These are phyloP conservation scores for Dryadomyces quercivorus DNA, from an alignment of 2,329 filamentous ascomycete genomes.

Conservation along the genomic window DNA sequence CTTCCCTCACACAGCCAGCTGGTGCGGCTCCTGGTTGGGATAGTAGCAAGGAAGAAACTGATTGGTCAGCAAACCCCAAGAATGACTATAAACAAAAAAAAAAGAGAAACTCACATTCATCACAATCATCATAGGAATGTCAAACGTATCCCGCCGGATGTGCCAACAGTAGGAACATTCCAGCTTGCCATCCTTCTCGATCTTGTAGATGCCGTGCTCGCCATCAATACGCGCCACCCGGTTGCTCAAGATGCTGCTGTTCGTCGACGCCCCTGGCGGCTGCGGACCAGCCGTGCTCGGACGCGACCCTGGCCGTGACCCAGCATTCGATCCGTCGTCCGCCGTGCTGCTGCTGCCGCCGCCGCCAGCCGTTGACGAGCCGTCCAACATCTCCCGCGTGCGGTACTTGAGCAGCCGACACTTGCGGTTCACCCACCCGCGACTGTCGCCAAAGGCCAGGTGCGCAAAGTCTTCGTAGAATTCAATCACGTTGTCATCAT, in stretches of 20 bases:
- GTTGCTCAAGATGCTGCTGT: constrained; percentile 42
- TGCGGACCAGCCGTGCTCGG: not conserved
- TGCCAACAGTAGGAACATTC: constrained; percentile 96
- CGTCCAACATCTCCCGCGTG: constrained; percentile 48
- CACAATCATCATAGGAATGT: constrained; percentile 96
- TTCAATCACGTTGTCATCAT: constrained; percentile 84
- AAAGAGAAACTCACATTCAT: constrained; percentile 68
- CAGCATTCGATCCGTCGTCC: not conserved
- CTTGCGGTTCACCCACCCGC: constrained; percentile 70
- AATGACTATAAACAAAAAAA: not conserved
- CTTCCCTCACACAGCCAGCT: constrained; percentile 37
- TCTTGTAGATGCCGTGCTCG: constrained; percentile 67
- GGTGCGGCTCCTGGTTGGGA: constrained; percentile 41
- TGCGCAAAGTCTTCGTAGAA: constrained; percentile 95
- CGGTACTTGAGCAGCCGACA: constrained; percentile 87
- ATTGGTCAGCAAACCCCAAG: not conserved
- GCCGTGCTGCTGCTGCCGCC: constrained; percentile 3
- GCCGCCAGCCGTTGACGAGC: constrained; percentile 4
- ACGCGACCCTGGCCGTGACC: not conserved
- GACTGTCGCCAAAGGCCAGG: constrained; percentile 81
- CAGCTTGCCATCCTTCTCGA: constrained; percentile 81
- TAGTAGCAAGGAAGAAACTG: constrained; percentile 50
- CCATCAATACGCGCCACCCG: constrained; percentile 53
- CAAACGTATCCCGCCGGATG: constrained; percentile 91
- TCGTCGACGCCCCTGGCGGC: constrained; percentile 5